Percentiles rank a stretch among this genome's conserved stretches.
These are phyloP conservation scores for Exophiala sp. DNA, from an alignment of 2,329 filamentous ascomycete genomes.

Conservation along the genomic window DNA sequence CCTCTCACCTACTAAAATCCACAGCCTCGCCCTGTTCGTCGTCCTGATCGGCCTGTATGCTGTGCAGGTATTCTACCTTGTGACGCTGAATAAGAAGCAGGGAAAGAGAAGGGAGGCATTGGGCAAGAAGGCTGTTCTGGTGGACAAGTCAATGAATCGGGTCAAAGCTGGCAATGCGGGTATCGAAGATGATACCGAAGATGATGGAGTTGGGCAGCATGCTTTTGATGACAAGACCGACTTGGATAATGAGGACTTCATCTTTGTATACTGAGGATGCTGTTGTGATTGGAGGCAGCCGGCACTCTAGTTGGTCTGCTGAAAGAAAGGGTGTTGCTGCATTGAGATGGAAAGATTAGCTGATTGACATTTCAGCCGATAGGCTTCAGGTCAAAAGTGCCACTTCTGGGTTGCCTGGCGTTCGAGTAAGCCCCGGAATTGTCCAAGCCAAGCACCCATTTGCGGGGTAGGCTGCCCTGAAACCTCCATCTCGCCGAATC, in stretches of 20 bases:
- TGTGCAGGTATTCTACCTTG: constrained; percentile 31
- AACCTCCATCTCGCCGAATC: too few relatives aligned
- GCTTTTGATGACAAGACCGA: constrained; percentile 34
- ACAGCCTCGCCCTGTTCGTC: constrained; percentile 56
- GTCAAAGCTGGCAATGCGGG: constrained; percentile 29
- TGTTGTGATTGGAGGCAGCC: background rate
- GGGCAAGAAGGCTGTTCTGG: constrained; percentile 57
- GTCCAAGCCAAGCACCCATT: too few relatives aligned
- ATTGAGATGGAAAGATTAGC: background rate
- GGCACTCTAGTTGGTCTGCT: background rate
- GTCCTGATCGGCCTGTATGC: constrained; percentile 53
- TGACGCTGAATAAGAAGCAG: constrained; percentile 43
- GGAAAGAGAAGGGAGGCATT: constrained; percentile 52
- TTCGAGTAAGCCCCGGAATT: too few relatives aligned
- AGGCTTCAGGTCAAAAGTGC: too few relatives aligned
- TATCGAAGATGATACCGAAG: constrained; percentile 28
- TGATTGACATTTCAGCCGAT: background rate
- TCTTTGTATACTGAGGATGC: constrained; percentile 30
- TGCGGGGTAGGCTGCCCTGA: too few relatives aligned
- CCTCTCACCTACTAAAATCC: constrained; percentile 9
- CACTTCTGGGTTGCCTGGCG: too few relatives aligned
- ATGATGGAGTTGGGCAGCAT: constrained; percentile 27
- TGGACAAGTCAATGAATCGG: constrained; percentile 57
- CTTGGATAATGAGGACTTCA: constrained; percentile 32
- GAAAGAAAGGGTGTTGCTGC: background rate